Base-by-base conservation (phyloP, 2,329 filamentous ascomycete species). In the Myriosclerotinia scirpicola region DNA sequence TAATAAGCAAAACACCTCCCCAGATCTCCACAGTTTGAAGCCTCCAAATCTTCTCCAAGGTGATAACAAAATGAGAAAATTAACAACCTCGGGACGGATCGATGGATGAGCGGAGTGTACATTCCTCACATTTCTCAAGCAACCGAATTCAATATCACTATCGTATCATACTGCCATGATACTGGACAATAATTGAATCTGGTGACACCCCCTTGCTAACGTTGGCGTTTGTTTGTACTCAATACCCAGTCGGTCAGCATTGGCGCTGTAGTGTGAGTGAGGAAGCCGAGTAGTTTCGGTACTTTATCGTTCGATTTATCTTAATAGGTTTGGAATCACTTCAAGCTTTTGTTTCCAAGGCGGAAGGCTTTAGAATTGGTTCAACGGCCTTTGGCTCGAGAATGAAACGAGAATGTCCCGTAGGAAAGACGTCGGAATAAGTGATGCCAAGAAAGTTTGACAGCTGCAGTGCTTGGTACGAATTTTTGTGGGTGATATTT, bases 181-280 rank as follows among this genome's bases (percentile, higher is more conserved):
- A 48, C 42, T 34, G 42, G n/a, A 20, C 30, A n/a, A 60, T 20
- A 38, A 22, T 50, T 50, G 30, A 38, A 50, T 38, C 58, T 48
- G 44, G 44, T 60, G 58, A 60, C 58, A 50, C 58, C 44, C 30
- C 11, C 30, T 50, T 50, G 30, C 30, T 26, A 17, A 22, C 38
- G 44, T 26, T 50, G 44, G 56, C 56, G 56, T 60, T 40, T 42
- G 56, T 60, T 36, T 30, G 56, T 60, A 26, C 42, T 59, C 42
- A 48, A 38, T 17, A 6, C 20, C 30, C 30, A 26, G 58, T 60
- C 30, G 17, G 58, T 60, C 44, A 60, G 58, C 58, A 60, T 60
- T 60, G 44, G 58, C 58, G 44, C 30, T 60, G 44, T 44, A 20
- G 34, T 60, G 58, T 60, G 30, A 26, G 20, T 44, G n/a, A 60